Conservation (phyloP, 345 rosid genomes). For the Limnanthes douglasii region DNA sequence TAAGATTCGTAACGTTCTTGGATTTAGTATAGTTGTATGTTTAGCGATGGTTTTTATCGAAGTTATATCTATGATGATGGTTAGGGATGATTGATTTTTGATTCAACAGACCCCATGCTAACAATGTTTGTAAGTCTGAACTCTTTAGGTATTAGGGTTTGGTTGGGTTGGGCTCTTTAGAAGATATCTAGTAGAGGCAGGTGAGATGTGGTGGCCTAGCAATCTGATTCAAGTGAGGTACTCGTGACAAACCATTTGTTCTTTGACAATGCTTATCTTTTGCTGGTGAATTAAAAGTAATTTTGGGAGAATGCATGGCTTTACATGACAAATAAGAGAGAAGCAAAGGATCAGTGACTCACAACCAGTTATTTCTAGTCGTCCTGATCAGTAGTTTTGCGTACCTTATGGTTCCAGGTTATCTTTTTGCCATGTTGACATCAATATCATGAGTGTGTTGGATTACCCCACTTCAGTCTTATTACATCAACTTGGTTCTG, state of each 20-base stretch:
- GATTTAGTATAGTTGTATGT: too few species aligned
- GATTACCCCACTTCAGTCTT: slow-evolving; percentile 46
- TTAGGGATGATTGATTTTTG: too few species aligned
- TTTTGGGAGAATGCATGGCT: too few species aligned
- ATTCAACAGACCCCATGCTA: too few species aligned
- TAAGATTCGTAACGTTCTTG: too few species aligned
- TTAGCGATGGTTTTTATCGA: too few species aligned
- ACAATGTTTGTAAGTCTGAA: too few species aligned
- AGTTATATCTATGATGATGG: too few species aligned
- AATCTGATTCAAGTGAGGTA: slow-evolving; percentile 73
- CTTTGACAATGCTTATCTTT: too few species aligned
- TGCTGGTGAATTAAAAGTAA: too few species aligned
- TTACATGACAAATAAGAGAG: slow-evolving; percentile 48
- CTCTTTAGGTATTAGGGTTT: slow-evolving; percentile 46
- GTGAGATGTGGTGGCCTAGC: slow-evolving; percentile 85
- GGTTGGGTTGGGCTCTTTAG: slow-evolving; percentile 85
- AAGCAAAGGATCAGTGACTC: slow-evolving; percentile 24
- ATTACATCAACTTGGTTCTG: slow-evolving; percentile 67
- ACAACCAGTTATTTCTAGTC: slow-evolving; percentile 51
- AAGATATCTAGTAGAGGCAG: slow-evolving; percentile 63
- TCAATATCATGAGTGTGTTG: slow-evolving; percentile 78
- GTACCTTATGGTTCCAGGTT: slow-evolving; percentile 53
- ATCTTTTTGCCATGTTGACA: slow-evolving; percentile 31
- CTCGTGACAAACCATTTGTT: neutral
- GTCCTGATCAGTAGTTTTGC: slow-evolving; percentile 45